A percentile compares a stretch with the other conserved stretches of the same genome.
phyloP scores from a whole-genome alignment of 306 rosid species.

The Prosopis cineraria region DNA sequence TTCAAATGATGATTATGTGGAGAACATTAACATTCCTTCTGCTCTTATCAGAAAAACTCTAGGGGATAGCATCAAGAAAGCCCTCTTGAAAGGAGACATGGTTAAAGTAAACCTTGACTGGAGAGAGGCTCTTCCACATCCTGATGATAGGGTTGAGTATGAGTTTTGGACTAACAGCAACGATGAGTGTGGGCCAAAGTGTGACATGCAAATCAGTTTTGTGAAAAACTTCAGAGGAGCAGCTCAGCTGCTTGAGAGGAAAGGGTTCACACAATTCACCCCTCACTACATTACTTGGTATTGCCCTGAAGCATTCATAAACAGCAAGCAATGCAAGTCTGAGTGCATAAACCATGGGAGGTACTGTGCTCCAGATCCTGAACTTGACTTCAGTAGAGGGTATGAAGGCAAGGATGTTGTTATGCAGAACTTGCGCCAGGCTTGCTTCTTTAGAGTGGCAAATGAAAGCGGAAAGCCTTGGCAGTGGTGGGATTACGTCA shows the following conservation, averaged over 20 bases:
- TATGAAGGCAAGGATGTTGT: conserved; percentile 97
- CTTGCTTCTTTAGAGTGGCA: conserved; percentile 87
- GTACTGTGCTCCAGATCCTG: conserved; percentile 98
- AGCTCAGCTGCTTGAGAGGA: conserved; percentile 87
- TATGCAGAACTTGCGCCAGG: conserved; percentile 89
- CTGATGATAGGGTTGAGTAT: conserved; percentile 95
- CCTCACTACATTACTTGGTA: conserved; percentile 96
- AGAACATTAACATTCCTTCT: conserved; percentile 81
- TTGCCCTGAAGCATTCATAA: conserved; percentile 80
- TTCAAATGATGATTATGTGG: conserved; percentile 62
- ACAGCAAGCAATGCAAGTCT: conserved; percentile 85
- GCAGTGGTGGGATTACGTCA: conserved; percentile 99
- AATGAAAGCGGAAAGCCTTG: conserved; percentile 94
- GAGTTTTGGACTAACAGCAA: conserved; percentile 98
- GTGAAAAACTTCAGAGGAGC: conserved; percentile 78
- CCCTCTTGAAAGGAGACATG: conserved; percentile 64
- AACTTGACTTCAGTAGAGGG: conserved; percentile 86
- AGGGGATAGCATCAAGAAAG: conserved; percentile 78
- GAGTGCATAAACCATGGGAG: conserved; percentile 92
- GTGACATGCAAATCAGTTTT: conserved; percentile 82
- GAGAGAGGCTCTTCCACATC: conserved; percentile 98
- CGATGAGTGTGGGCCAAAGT: conserved; percentile 91
- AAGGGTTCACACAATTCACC: conserved; percentile 83
- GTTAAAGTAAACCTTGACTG: conserved; percentile 89
- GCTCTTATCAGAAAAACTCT: conserved; percentile 80